phyloP scores from a whole-genome alignment of 345 rosid genomes.

The Gossypium longicalyx region DNA sequence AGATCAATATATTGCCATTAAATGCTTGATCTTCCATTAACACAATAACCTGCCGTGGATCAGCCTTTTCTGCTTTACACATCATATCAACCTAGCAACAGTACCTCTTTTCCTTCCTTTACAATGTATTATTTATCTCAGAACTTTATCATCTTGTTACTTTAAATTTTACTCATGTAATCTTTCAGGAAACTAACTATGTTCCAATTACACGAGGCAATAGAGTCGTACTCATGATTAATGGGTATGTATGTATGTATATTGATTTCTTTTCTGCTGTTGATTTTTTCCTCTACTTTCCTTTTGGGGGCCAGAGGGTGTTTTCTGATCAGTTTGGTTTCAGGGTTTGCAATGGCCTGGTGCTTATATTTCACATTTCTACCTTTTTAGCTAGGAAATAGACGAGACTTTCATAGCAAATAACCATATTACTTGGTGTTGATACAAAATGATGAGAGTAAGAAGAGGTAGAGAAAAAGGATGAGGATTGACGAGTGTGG shows the following conservation, averaged over 20 bases:
- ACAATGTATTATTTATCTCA: background rate
- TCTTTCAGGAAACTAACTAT: conserved; percentile 86
- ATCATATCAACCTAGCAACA: background rate
- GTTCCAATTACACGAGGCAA: conserved; percentile 89
- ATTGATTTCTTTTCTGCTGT: background rate
- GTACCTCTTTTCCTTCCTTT: background rate
- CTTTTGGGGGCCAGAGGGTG: background rate
- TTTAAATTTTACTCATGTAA: background rate
- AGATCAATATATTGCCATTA: background rate
- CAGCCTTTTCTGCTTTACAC: background rate
- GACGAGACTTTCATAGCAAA: background rate
- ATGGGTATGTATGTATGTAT: conserved; percentile 71
- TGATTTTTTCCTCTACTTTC: conserved; percentile 4
- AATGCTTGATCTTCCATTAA: conserved; percentile 2
- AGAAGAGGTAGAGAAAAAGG: background rate
- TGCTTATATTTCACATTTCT: conserved; percentile 8
- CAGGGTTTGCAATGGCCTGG: background rate
- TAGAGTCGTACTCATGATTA: conserved; percentile 91
- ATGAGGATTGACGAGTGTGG: background rate
- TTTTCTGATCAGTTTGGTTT: background rate
- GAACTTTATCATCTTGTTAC: background rate
- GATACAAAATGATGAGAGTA: background rate
- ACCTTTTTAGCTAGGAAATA: background rate
- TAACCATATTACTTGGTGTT: background rate
- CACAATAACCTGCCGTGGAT: background rate